Evolutionary conservation across 148 eudicot species (phyloP).

Genomic region (Vaccinium myrtillus): DNA sequence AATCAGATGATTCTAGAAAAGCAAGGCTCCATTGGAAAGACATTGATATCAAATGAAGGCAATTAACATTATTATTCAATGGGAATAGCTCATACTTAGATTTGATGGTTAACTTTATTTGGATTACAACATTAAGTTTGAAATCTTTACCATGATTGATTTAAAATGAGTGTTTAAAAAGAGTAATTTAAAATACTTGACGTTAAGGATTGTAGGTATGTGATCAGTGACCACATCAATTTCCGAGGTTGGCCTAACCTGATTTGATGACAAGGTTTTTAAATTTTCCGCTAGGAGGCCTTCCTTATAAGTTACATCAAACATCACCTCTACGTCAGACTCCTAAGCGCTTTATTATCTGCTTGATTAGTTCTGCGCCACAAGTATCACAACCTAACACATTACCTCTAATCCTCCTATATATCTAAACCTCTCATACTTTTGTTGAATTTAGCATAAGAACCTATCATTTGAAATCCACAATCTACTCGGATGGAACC

Average conservation of each 20-base stretch:
- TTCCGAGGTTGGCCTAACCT: not conserved
- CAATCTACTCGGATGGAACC: not conserved
- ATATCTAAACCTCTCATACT: not conserved
- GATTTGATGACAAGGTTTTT: not conserved
- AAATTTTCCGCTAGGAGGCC: not conserved
- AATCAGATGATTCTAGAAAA: not conserved
- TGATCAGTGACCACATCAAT: not conserved
- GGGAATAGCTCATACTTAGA: not conserved
- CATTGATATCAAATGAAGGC: not conserved
- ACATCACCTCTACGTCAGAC: not conserved
- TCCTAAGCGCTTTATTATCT: not conserved
- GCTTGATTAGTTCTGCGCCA: not conserved
- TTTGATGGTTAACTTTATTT: not conserved
- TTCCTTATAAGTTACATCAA: not conserved
- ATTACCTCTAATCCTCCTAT: not conserved
- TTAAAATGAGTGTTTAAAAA: not conserved
- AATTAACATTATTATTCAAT: not conserved
- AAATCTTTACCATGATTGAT: not conserved
- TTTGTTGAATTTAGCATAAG: not conserved
- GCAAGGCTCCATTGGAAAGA: not conserved
- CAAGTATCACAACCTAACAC: not conserved
- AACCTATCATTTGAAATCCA: not conserved
- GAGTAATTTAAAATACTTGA: not conserved
- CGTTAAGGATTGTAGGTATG: not conserved
- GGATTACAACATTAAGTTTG: not conserved